Base-by-base conservation (phyloP, 805 yeast genomes). In the Saccharomycopsis oosterbeekiorum region DNA sequence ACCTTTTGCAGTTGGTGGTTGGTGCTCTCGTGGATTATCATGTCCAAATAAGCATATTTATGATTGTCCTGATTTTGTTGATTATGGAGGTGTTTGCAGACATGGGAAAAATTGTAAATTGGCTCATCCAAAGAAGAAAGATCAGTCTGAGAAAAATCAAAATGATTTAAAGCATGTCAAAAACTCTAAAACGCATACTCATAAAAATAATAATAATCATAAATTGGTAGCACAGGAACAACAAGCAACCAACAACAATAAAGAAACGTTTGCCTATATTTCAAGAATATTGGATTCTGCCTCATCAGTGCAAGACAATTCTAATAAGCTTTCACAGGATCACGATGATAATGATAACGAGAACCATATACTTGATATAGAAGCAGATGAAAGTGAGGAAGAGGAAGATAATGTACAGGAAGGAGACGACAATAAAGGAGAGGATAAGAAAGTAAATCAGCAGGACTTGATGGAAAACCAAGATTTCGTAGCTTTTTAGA, bases 1-100 rank as follows among this genome's bases (percentile, higher is more conserved):
- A 24, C 83, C 80, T 36, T 89, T 88, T 74, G 80, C 92, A 4
- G 67, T 84, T 40, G 81, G 81, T 17, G 91, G 92, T 0, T 86
- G 80, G 73, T 89, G 96, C 70, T 79, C 75, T 37, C 70, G 80
- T 26, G 96, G 94, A 0, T 68, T 72, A 29, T 65, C 67, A 37
- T 88, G 96, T 68, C 76, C 79, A 5, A 78, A 80, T 55, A 70
- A 78, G 41, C 96, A 88, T 68, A 71, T 73, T 15, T 79, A 75
- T 65, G 81, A 81, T 62, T 88, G 96, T 71, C 93, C 96, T 0
- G 93, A 88, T 67, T 80, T 78, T 66, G 57, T 26, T 15, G 62
- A 63, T 37, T 60, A 50, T 19, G 53, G 29, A 17, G 86, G 85
- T 12, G 67, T 65, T 39, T 88, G 96, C 70, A 76, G 82, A 1